phyloP scores from a whole-genome alignment of 176 grass and related monocot species.

The Bromus sterilis region DNA sequence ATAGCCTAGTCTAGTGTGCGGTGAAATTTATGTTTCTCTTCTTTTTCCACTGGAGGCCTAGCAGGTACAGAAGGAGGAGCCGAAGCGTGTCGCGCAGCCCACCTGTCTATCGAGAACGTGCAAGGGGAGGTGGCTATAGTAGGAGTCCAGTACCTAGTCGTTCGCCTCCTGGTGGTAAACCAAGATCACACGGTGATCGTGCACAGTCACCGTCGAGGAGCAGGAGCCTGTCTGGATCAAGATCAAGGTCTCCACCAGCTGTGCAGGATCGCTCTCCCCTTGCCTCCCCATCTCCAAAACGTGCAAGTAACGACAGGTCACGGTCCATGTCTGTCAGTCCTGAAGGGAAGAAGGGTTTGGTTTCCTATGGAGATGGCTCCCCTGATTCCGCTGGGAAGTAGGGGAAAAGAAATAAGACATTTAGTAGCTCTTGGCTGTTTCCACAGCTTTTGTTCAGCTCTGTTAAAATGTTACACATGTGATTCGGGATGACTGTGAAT shows the following conservation, averaged over 20 bases:
- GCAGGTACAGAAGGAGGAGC: slow-evolving; percentile 84
- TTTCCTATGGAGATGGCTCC: slow-evolving; percentile 87
- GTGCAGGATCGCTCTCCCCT: slow-evolving; percentile 36
- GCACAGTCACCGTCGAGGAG: slow-evolving; percentile 59
- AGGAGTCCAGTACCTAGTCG: slow-evolving; percentile 55
- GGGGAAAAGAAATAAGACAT: background rate
- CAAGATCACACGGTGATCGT: slow-evolving; percentile 34
- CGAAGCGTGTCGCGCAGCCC: slow-evolving; percentile 63
- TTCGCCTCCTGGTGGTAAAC: slow-evolving; percentile 53
- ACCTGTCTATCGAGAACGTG: slow-evolving; percentile 37
- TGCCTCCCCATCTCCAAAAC: slow-evolving; percentile 58
- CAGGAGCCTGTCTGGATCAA: slow-evolving; percentile 54
- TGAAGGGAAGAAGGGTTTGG: slow-evolving; percentile 81
- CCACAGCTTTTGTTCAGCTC: background rate
- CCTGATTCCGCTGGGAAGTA: slow-evolving; percentile 62
- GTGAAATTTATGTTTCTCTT: slow-evolving; percentile 24
- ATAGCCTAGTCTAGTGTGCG: background rate
- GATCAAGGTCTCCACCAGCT: slow-evolving; percentile 57
- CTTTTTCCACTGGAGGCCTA: slow-evolving; percentile 14
- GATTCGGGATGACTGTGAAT: background rate
- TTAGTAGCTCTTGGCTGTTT: slow-evolving; percentile 8
- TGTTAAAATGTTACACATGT: slow-evolving; percentile 6
- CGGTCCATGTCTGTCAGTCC: slow-evolving; percentile 57
- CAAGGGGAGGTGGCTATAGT: slow-evolving; percentile 59
- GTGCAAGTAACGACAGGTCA: slow-evolving; percentile 38